phyloP scores from a whole-genome alignment of 768 basidiomycete genomes.

The Butyriboletus loyo region DNA sequence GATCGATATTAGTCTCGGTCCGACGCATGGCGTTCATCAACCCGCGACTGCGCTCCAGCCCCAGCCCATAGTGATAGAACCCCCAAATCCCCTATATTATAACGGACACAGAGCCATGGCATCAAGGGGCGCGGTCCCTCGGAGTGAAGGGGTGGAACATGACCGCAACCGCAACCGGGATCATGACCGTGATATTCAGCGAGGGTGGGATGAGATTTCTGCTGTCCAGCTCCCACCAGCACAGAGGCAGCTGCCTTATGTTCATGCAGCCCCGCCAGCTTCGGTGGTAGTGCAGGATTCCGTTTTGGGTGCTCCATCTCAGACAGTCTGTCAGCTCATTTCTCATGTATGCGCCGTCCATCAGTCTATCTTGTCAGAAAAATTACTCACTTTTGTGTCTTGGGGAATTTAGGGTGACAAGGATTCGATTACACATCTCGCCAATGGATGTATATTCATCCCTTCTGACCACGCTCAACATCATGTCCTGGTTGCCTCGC shows the following conservation, averaged over 20 bases:
- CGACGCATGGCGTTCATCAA: background rate
- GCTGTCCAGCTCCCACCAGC: too few species aligned
- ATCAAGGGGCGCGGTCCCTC: too few species aligned
- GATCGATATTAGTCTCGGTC: conserved; percentile 11
- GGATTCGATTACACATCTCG: conserved; percentile 19
- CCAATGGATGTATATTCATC: conserved; percentile 11
- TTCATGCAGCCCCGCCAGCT: background rate
- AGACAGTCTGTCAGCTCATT: conserved; percentile 11
- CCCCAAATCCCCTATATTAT: too few species aligned
- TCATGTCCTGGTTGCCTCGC: conserved; percentile 21
- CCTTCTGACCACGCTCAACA: conserved; percentile 12
- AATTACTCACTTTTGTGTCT: background rate
- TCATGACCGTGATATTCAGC: background rate
- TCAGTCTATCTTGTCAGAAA: background rate
- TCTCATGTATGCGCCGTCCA: conserved; percentile 1
- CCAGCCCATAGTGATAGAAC: background rate
- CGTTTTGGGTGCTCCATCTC: background rate
- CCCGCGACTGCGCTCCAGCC: background rate
- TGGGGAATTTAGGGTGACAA: conserved; percentile 10
- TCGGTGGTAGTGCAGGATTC: background rate
- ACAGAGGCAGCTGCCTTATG: too few species aligned
- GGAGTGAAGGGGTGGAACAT: too few species aligned
- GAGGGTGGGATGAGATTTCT: accelerated
- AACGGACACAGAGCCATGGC: too few species aligned
- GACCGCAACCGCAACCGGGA: background rate